phyloP scores from a whole-genome alignment of 345 rosid species.

The Erodium maritimum region DNA sequence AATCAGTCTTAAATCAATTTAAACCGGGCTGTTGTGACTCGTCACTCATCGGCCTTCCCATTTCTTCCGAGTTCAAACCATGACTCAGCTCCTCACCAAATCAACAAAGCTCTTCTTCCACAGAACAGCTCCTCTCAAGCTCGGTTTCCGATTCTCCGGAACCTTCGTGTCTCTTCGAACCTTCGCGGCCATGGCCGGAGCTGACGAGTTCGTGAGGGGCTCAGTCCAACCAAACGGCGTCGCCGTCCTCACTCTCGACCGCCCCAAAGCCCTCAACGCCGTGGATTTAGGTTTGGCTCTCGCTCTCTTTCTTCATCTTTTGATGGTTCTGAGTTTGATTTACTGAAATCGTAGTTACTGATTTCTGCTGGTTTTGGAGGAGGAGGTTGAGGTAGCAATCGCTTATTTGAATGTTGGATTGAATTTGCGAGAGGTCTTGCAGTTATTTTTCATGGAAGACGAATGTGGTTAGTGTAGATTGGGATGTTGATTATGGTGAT shows the following conservation, averaged over 20 bases:
- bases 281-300: slow-evolving; percentile 52
- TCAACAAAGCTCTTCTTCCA: slow-evolving; percentile 4
- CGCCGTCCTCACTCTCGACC: slow-evolving; percentile 87
- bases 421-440: too few species aligned
- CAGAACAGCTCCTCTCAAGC: slow-evolving; percentile 8
- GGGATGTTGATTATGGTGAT: too few species aligned
- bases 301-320: neutral
- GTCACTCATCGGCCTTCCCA: neutral
- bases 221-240: slow-evolving; percentile 66
- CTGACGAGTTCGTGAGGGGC: slow-evolving; percentile 60
- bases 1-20: too few species aligned
- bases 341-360: neutral
- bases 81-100: slow-evolving; percentile 7
- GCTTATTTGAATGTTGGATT: neutral
- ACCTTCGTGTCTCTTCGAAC: slow-evolving; percentile 5
- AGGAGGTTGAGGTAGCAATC: neutral
- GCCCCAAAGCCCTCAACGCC: slow-evolving; percentile 93
- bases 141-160: slow-evolving; percentile 4
- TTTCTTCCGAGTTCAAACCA: neutral
- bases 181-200: slow-evolving; percentile 39
- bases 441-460: neutral
- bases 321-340: neutral
- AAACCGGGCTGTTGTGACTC: neutral
- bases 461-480: neutral
- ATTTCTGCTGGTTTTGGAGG: too few species aligned